Evolutionary conservation across 2,329 filamentous ascomycete species (phyloP).

Genomic region (Verticillium nonalfalfae): DNA sequence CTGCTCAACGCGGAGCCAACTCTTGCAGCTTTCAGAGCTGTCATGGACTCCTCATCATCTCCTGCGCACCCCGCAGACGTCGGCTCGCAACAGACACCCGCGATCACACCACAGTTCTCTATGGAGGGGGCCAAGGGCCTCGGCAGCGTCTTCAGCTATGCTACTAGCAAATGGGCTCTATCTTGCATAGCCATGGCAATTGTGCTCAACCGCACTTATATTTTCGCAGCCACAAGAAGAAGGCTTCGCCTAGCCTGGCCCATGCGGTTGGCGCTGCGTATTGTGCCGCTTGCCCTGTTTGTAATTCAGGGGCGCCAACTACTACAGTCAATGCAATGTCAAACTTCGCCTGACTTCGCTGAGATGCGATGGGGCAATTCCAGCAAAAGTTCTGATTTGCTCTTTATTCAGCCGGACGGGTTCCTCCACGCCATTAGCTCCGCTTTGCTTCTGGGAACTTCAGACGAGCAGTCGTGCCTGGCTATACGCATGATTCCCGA

Average conservation of each 20-base stretch:
- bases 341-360: conserved; percentile 71
- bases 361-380: conserved; percentile 63
- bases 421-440: conserved; percentile 70
- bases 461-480: conserved; percentile 68
- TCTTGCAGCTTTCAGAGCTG: neutral
- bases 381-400: conserved; percentile 57
- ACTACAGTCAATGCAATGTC: conserved; percentile 83
- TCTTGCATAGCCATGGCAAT: conserved; percentile 82
- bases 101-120: conserved; percentile 39
- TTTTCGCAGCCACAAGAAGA: conserved; percentile 84
- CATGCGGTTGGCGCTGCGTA: conserved; percentile 62
- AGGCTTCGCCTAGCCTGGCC: conserved; percentile 72
- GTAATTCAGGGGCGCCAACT: conserved; percentile 61
- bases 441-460: conserved; percentile 63
- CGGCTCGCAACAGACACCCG: neutral
- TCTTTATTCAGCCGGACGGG: conserved; percentile 64
- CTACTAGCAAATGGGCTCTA: conserved; percentile 88
- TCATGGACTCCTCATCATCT: neutral
- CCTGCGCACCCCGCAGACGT: neutral
- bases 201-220: conserved; percentile 82
- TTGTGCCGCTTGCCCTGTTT: conserved; percentile 66
- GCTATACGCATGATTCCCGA: conserved; percentile 66
- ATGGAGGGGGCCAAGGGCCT: conserved; percentile 61
- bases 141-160: conserved; percentile 82
- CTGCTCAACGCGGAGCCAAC: neutral